Percentiles rank a stretch among this genome's conserved stretches.
These are phyloP conservation scores for Xerocomellus intermedius DNA, from an alignment of 768 basidiomycete genomes.

Conservation along the genomic window DNA sequence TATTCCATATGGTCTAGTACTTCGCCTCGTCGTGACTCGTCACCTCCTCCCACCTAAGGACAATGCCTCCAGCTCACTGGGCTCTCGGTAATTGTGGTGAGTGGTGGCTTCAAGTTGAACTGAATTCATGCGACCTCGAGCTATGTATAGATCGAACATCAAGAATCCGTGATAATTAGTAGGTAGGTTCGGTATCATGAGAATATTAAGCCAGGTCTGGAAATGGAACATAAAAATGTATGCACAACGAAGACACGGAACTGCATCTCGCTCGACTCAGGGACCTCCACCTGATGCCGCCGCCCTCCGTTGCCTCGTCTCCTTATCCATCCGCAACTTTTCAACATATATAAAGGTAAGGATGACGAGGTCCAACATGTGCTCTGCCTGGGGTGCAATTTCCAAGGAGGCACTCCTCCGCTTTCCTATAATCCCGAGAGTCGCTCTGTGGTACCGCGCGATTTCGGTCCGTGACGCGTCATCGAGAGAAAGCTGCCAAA, in stretches of 20 bases:
- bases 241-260: not conserved
- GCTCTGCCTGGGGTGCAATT: constrained; percentile 19
- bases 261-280: not conserved
- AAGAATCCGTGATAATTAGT: not conserved
- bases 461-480: constrained; percentile 16
- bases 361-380: constrained; percentile 27
- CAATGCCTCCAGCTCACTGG: not conserved
- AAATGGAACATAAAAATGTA: not conserved
- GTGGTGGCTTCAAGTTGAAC: not conserved
- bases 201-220: not conserved
- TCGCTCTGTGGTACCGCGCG: constrained; percentile 23
- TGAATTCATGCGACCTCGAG: not conserved
- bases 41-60: not conserved
- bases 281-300: constrained; percentile 17
- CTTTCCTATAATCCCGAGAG: constrained; percentile 25
- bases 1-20: not conserved
- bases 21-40: not conserved
- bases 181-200: not conserved
- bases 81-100: not conserved
- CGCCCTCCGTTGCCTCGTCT: constrained; percentile 2
- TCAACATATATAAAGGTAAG: constrained; percentile 33
- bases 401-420: constrained; percentile 22
- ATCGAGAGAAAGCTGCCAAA: constrained; percentile 18
- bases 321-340: constrained; percentile 29
- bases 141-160: not conserved